These are phyloP conservation scores for Hypoxylon sp. DNA, from an alignment of 2,329 filamentous ascomycete genomes.

Conservation along the genomic window DNA sequence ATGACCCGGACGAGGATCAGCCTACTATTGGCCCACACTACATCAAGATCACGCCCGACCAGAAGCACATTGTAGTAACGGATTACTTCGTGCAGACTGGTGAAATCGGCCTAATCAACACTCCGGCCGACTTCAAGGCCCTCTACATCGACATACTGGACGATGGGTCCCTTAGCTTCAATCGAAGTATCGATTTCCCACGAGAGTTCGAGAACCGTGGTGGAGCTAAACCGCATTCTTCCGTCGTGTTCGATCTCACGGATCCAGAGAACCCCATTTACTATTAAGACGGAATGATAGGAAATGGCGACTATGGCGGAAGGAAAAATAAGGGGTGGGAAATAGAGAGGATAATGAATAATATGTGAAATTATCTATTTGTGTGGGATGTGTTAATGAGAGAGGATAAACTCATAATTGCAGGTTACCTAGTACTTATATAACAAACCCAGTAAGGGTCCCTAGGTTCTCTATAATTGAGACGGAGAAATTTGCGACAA, in stretches of 20 bases:
- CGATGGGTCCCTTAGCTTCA: conserved; percentile 71
- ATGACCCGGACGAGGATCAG: conserved; percentile 71
- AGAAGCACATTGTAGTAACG: conserved; percentile 75
- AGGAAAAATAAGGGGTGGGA: not conserved
- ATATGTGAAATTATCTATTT: not conserved
- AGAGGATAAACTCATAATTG: too few relatives aligned
- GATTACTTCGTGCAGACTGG: conserved; percentile 77
- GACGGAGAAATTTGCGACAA: too few relatives aligned
- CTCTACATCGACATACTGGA: conserved; percentile 72
- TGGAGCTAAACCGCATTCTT: conserved; percentile 71
- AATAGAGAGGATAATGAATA: not conserved
- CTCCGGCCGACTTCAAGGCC: conserved; percentile 73
- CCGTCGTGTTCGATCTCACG: conserved; percentile 70
- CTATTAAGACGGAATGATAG: conserved; percentile 55
- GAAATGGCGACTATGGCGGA: not conserved
- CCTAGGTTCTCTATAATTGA: too few relatives aligned
- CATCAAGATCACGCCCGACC: conserved; percentile 74
- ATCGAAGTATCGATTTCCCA: conserved; percentile 71
- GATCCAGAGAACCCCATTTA: conserved; percentile 67
- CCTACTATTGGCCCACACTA: conserved; percentile 75
- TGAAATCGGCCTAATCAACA: conserved; percentile 73
- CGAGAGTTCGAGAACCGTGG: conserved; percentile 68
- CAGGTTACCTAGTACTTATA: too few relatives aligned
- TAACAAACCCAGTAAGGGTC: too few relatives aligned
- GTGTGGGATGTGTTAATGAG: not conserved